Evolutionary conservation across 2,329 filamentous ascomycete species (phyloP).

Genomic region (Trichophyton simii): DNA sequence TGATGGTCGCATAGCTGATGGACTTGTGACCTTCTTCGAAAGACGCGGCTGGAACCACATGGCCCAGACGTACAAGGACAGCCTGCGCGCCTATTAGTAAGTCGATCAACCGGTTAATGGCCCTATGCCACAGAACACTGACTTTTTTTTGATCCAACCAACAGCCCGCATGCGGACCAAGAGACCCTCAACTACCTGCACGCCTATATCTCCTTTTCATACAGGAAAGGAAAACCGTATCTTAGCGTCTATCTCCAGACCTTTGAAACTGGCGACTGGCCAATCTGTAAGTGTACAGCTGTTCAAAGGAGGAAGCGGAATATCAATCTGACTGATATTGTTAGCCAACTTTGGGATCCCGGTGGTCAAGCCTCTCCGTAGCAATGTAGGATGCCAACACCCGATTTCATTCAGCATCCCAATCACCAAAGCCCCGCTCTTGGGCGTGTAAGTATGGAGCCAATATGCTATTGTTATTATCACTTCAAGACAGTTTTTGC

Average conservation of each 20-base stretch:
- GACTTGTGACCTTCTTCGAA: constrained; percentile 1
- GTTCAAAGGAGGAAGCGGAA: neutral
- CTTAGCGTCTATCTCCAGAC: constrained; percentile 1
- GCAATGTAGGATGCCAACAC: neutral
- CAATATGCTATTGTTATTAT: constrained; percentile 6
- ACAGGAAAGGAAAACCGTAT: neutral
- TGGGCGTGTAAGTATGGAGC: constrained; percentile 1
- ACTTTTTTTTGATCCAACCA: neutral
- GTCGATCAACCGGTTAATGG: neutral
- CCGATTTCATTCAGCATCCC: neutral
- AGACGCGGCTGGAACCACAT: neutral
- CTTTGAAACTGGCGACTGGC: constrained; percentile 1
- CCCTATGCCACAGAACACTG: neutral
- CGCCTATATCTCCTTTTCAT: neutral
- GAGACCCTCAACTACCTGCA: constrained; percentile 1
- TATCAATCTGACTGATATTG: neutral
- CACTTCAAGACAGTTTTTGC: neutral
- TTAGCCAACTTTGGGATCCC: neutral
- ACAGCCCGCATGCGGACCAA: constrained; percentile 1
- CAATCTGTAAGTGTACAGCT: neutral
- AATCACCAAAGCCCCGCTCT: neutral
- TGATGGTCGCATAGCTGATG: neutral
- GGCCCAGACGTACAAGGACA: constrained; percentile 12
- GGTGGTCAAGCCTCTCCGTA: neutral
- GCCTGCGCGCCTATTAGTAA: constrained; percentile 4